Evolutionary conservation across 2,329 filamentous ascomycete genomes (phyloP).

Genomic region (Trichoderma sp.): DNA sequence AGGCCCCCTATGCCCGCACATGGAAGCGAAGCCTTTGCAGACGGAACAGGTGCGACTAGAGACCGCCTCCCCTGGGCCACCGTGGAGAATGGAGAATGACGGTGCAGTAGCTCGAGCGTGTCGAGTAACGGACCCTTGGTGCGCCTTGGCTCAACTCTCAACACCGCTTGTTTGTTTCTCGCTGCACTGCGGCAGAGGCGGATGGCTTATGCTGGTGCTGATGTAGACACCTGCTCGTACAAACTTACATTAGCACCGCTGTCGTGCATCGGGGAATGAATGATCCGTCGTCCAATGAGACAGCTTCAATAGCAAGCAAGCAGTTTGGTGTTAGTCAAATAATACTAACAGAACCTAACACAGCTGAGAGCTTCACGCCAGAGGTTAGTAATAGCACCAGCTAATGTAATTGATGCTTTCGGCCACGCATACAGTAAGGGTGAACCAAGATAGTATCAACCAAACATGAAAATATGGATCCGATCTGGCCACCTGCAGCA

Average conservation of each 20-base stretch:
- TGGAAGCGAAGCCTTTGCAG: constrained; percentile 16
- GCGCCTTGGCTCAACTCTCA: neutral
- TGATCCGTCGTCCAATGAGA: neutral
- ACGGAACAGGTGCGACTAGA: neutral
- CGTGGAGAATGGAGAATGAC: constrained; percentile 5
- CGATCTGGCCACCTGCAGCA: neutral
- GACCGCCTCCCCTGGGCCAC: neutral
- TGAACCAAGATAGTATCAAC: neutral
- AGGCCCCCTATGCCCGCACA: neutral
- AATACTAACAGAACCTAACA: neutral
- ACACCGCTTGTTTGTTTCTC: neutral
- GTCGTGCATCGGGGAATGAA: neutral
- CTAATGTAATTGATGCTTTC: neutral
- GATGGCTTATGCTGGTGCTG: neutral
- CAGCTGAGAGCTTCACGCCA: too few species aligned
- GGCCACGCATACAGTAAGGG: neutral
- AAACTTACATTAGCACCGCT: neutral
- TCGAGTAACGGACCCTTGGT: neutral
- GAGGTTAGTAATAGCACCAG: neutral
- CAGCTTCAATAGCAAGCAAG: neutral
- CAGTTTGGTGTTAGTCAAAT: neutral
- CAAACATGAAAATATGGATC: neutral
- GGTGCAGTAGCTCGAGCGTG: constrained; percentile 3
- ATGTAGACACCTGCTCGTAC: neutral
- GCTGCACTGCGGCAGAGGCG: neutral